Percentiles rank a stretch among this genome's conserved stretches.
Evolutionary conservation across 345 rosid genomes (phyloP).

Genomic region (Aurinia saxatilis): DNA sequence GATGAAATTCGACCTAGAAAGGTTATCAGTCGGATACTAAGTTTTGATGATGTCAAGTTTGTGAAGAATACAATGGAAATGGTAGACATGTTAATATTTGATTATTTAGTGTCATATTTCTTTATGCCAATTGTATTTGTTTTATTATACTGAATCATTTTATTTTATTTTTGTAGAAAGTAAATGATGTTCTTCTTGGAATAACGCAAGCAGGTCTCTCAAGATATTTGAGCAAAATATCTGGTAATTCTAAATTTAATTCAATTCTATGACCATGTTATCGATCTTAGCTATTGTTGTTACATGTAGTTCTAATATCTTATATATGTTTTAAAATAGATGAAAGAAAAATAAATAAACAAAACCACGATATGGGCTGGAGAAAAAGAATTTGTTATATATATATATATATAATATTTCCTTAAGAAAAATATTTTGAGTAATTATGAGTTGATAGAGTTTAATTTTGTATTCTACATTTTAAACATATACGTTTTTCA

Average conservation of each 20-base stretch:
- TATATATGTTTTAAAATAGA: too few relatives aligned
- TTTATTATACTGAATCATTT: too few relatives aligned
- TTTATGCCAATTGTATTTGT: not conserved
- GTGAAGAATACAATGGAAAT: not conserved
- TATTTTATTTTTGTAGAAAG: slow-evolving; percentile 39
- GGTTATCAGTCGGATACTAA: slow-evolving; percentile 30
- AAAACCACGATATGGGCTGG: too few relatives aligned
- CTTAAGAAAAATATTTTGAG: too few relatives aligned
- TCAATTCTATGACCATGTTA: not conserved
- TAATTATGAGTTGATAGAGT: too few relatives aligned
- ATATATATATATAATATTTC: too few relatives aligned
- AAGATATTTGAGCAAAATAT: slow-evolving; percentile 37
- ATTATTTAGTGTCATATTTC: not conserved
- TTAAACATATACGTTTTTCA: too few relatives aligned
- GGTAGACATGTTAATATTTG: not conserved
- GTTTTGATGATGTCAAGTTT: slow-evolving; percentile 43
- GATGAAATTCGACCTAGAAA: not conserved
- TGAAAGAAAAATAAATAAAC: too few relatives aligned
- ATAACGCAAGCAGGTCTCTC: slow-evolving; percentile 62
- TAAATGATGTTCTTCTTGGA: slow-evolving; percentile 61
- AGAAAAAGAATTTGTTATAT: too few relatives aligned
- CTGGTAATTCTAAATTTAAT: slow-evolving; percentile 28
- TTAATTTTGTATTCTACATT: too few relatives aligned
- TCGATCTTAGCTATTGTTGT: too few relatives aligned
- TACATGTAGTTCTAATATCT: too few relatives aligned